Percentiles rank a stretch among this genome's conserved stretches.
These are phyloP conservation scores for Ophiocordyceps polyrhachis-furcata DNA, from an alignment of 2,329 filamentous ascomycete species.

Conservation along the genomic window DNA sequence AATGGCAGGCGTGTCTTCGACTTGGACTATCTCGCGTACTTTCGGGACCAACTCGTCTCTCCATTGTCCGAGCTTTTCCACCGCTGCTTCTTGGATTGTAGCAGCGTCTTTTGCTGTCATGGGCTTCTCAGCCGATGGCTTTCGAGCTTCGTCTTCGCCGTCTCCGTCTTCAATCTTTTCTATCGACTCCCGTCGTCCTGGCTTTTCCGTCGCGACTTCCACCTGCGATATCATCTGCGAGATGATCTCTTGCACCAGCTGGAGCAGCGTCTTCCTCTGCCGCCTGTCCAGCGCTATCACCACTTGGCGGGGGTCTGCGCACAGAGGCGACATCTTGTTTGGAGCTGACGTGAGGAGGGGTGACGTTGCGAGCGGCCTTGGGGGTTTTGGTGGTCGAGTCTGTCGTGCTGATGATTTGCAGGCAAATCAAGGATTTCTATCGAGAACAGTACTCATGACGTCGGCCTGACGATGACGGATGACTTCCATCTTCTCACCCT, in stretches of 20 bases:
- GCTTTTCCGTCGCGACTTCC: conserved; percentile 16
- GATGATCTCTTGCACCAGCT: conserved; percentile 31
- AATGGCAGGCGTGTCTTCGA: conserved; percentile 28
- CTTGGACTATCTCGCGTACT: conserved; percentile 47
- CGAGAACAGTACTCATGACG: background rate
- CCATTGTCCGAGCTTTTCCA: conserved; percentile 65
- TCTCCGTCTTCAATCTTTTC: conserved; percentile 4
- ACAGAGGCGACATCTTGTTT: conserved; percentile 32
- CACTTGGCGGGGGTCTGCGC: conserved; percentile 33
- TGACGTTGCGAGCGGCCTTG: too few relatives aligned
- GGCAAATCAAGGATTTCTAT: background rate
- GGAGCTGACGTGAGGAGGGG: too few relatives aligned
- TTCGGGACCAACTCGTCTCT: conserved; percentile 47
- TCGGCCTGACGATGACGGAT: background rate
- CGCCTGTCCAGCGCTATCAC: conserved; percentile 34
- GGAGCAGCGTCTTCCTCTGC: conserved; percentile 30
- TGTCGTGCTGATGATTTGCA: too few relatives aligned
- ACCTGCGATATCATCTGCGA: conserved; percentile 34
- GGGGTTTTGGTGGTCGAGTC: too few relatives aligned
- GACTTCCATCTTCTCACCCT: too few relatives aligned
- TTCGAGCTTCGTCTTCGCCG: conserved; percentile 1
- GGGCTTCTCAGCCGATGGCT: background rate
- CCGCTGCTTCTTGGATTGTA: conserved; percentile 29
- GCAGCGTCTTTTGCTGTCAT: conserved; percentile 8
- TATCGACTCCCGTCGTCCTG: too few relatives aligned